phyloP scores from a whole-genome alignment of 116 monocot species.

The Posidonia oceanica region DNA sequence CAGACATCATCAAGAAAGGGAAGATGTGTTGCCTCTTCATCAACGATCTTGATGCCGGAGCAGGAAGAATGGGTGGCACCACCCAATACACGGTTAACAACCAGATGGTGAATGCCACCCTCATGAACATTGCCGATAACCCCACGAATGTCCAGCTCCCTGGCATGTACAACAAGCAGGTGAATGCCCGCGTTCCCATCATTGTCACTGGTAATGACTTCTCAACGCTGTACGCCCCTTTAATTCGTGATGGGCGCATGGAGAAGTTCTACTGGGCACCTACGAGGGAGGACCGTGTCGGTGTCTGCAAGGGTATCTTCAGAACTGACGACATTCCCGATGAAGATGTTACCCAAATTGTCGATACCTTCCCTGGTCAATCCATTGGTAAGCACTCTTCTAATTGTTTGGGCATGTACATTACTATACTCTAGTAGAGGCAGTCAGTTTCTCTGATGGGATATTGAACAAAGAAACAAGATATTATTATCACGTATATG shows the following conservation, averaged over 20 bases:
- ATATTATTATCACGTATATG: too few species aligned
- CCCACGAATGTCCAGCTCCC: conserved; percentile 97
- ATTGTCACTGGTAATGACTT: conserved; percentile 97
- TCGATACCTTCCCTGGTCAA: conserved; percentile 90
- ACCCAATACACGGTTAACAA: conserved; percentile 99
- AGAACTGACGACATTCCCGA: conserved; percentile 58
- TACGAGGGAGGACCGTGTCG: conserved; percentile 81
- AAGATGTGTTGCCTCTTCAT: conserved; percentile 97
- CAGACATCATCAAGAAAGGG: conserved; percentile 86
- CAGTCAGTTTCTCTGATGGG: too few species aligned
- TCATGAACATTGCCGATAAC: conserved; percentile 98
- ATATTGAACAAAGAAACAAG: too few species aligned
- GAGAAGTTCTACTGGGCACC: conserved; percentile 99
- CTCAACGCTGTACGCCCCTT: conserved; percentile 93
- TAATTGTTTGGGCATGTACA: too few species aligned
- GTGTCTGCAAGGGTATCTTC: conserved; percentile 88
- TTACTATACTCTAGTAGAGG: too few species aligned
- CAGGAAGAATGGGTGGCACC: conserved; percentile 84
- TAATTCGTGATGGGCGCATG: conserved; percentile 98
- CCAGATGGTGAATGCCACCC: conserved; percentile 98
- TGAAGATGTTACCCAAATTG: conserved; percentile 58
- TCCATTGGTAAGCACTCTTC: conserved; percentile 60
- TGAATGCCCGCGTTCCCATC: conserved; percentile 83
- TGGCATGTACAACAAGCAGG: conserved; percentile 99
- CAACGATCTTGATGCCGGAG: conserved; percentile 98